These are phyloP conservation scores for Pisolithus marmoratus DNA, from an alignment of 768 basidiomycete genomes.

Conservation along the genomic window DNA sequence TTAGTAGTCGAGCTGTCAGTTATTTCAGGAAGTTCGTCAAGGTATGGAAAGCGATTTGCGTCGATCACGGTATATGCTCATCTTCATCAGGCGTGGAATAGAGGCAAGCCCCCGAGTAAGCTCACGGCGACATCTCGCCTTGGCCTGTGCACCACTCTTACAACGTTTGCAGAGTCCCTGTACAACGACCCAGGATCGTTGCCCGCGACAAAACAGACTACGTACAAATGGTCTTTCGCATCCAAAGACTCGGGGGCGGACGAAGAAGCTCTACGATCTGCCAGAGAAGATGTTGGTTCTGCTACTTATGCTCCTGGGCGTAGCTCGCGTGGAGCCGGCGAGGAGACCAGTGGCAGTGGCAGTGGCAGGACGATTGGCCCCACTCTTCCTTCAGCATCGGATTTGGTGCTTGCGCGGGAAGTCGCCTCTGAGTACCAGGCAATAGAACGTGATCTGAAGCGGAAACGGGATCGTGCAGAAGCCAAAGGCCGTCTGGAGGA, in stretches of 20 bases:
- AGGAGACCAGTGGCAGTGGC: slow-evolving; percentile 12
- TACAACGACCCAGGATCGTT: slow-evolving; percentile 60
- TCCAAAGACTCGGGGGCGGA: slow-evolving; percentile 60
- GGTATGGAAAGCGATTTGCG: slow-evolving; percentile 33
- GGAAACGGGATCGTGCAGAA: slow-evolving; percentile 63
- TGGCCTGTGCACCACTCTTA: not conserved
- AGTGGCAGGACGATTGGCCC: slow-evolving; percentile 55
- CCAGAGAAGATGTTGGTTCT: slow-evolving; percentile 52
- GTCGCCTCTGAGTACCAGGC: slow-evolving; percentile 43
- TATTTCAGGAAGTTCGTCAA: slow-evolving; percentile 94
- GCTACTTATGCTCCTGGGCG: slow-evolving; percentile 32
- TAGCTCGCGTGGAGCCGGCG: slow-evolving; percentile 7
- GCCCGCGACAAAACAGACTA: slow-evolving; percentile 64
- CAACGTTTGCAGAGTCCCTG: slow-evolving; percentile 36
- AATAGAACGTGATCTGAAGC: slow-evolving; percentile 49
- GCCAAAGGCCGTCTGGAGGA: slow-evolving; percentile 71
- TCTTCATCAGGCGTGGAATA: slow-evolving; percentile 66
- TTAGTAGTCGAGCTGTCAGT: slow-evolving; percentile 38
- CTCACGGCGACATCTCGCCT: slow-evolving; percentile 10
- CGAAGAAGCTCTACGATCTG: slow-evolving; percentile 47
- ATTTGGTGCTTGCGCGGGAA: slow-evolving; percentile 68
- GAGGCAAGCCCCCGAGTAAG: slow-evolving; percentile 63
- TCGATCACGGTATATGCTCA: slow-evolving; percentile 1
- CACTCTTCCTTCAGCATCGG: slow-evolving; percentile 61
- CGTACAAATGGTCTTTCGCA: slow-evolving; percentile 86